Evolutionary conservation across 2,329 filamentous ascomycete species (phyloP).

Genomic region (Drechslera avenae): DNA sequence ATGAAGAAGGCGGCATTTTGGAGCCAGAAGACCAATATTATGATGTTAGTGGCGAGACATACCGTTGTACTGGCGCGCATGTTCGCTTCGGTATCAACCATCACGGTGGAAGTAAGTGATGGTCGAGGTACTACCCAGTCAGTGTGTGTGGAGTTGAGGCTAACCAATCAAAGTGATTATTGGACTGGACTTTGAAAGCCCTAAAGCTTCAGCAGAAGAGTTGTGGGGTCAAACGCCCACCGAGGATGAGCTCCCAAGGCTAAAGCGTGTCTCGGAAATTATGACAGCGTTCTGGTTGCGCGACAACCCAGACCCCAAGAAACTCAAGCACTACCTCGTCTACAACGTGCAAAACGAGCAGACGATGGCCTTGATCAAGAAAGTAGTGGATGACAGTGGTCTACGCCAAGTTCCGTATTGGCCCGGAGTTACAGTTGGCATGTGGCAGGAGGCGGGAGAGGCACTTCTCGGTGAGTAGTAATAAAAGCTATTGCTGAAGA

Average conservation of each 20-base stretch:
- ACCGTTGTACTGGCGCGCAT: slow-evolving; percentile 4
- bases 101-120: slow-evolving; percentile 3
- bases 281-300: slow-evolving; percentile 3
- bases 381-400: background rate
- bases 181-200: background rate
- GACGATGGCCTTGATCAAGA: background rate
- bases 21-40: slow-evolving; percentile 11
- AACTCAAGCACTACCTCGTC: slow-evolving; percentile 14
- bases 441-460: slow-evolving; percentile 5
- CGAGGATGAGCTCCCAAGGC: background rate
- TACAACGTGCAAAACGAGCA: slow-evolving; percentile 5
- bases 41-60: slow-evolving; percentile 6
- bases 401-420: slow-evolving; percentile 9
- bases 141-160: background rate
- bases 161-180: background rate
- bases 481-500: no score
- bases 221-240: background rate
- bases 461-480: slow-evolving; percentile 18
- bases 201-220: background rate
- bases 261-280: slow-evolving; percentile 1
- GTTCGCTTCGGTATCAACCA: slow-evolving; percentile 14
- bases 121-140: no score
- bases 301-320: background rate
- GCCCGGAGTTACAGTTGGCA: slow-evolving; percentile 18
- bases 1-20: slow-evolving; percentile 4